Conservation (phyloP, 2,329 filamentous ascomycete genomes). For the Exserohilum turcica region DNA sequence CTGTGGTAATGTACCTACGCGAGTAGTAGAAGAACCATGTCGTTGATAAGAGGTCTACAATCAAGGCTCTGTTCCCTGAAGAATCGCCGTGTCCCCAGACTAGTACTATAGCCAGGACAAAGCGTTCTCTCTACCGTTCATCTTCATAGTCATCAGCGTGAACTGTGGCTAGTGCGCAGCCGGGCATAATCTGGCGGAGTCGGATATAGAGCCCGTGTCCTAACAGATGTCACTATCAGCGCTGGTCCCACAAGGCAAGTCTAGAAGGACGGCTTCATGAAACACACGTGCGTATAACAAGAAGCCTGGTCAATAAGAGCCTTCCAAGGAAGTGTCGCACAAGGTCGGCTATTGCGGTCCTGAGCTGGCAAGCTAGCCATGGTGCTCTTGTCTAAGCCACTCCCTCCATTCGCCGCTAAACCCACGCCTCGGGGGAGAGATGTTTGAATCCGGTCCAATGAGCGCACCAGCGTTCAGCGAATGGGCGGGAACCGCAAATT, state of each 20-base stretch:
- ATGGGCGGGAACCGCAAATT: background rate
- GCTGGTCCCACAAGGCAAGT: background rate
- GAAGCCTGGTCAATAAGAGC: background rate
- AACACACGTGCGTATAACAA: background rate
- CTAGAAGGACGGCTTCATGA: background rate
- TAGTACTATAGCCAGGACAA: background rate
- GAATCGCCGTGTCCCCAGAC: background rate
- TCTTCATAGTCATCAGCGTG: background rate
- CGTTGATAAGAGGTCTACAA: too few relatives aligned
- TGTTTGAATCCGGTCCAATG: slow-evolving; percentile 1
- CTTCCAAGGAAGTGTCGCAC: background rate
- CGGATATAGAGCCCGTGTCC: background rate
- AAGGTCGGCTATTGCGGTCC: background rate
- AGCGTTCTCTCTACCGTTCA: background rate
- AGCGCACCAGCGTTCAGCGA: background rate
- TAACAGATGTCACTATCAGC: background rate
- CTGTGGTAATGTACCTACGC: too few relatives aligned
- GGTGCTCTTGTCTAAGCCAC: background rate
- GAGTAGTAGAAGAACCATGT: too few relatives aligned
- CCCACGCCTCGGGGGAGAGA: background rate
- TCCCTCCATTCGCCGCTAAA: background rate
- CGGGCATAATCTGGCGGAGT: background rate
- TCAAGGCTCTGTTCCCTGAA: too few relatives aligned
- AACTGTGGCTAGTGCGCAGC: background rate
- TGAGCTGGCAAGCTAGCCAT: background rate